Conservation (phyloP, 768 basidiomycete genomes). For the Rossbeevera mucosa region DNA sequence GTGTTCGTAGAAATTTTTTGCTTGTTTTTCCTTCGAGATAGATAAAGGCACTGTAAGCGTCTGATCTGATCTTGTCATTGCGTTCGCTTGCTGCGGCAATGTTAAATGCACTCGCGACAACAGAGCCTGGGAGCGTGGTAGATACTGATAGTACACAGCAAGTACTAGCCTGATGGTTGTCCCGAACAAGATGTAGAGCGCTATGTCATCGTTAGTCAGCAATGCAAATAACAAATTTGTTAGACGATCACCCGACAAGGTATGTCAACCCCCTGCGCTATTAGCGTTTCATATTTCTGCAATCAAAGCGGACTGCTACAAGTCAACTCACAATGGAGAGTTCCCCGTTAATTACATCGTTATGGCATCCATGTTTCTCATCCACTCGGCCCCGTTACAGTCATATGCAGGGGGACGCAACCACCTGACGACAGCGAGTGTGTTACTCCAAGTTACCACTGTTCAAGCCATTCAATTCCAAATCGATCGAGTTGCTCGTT, state of each 20-base stretch:
- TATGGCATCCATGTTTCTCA: slow-evolving; percentile 25
- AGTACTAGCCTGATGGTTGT: not conserved
- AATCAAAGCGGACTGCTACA: slow-evolving; percentile 5
- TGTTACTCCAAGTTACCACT: slow-evolving; percentile 10
- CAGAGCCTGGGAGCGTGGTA: slow-evolving; percentile 13
- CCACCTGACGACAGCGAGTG: slow-evolving; percentile 25
- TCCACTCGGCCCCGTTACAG: slow-evolving; percentile 29
- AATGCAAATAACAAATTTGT: not conserved
- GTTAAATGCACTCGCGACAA: slow-evolving; percentile 11
- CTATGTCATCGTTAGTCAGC: slow-evolving; percentile 20
- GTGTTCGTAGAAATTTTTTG: slow-evolving; percentile 29
- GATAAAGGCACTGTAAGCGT: slow-evolving; percentile 18
- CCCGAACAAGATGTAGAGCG: not conserved
- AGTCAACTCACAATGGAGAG: slow-evolving; percentile 10
- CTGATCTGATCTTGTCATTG: slow-evolving; percentile 28
- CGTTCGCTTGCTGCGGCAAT: slow-evolving; percentile 5
- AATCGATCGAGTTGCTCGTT: slow-evolving; percentile 17
- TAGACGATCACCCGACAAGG: slow-evolving; percentile 21
- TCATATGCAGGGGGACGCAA: slow-evolving; percentile 29
- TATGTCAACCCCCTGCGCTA: slow-evolving; percentile 10
- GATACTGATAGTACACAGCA: not conserved
- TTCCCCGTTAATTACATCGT: slow-evolving; percentile 29
- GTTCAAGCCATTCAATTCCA: slow-evolving; percentile 14
- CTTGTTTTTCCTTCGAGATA: slow-evolving; percentile 24
- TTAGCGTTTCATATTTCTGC: slow-evolving; percentile 7